A percentile compares a stretch with the other conserved stretches of the same genome.
Conservation (phyloP, 441 rosid species). For the Erodium moschatum region DNA sequence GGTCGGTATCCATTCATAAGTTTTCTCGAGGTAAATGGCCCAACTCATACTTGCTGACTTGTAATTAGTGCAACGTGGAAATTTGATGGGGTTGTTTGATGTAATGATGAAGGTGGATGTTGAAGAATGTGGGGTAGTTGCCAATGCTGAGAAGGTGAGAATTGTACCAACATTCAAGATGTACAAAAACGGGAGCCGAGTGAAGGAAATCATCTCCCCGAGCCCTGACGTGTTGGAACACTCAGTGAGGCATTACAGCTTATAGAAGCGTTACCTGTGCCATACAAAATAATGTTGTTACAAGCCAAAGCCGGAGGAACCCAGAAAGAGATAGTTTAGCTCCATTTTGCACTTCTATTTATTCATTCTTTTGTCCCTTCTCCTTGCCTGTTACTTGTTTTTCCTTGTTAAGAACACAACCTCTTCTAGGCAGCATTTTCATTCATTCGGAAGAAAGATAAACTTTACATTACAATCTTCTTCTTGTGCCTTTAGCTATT, state of each 20-base stretch:
- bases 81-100: too few relatives aligned
- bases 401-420: too few relatives aligned
- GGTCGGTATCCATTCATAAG: conserved; percentile 68
- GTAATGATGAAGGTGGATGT: conserved; percentile 33
- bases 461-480: too few relatives aligned
- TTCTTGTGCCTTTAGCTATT: too few relatives aligned
- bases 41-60: too few relatives aligned
- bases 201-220: conserved; percentile 50
- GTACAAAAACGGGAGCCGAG: conserved; percentile 38
- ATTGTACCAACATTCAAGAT: conserved; percentile 45
- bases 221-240: conserved; percentile 38
- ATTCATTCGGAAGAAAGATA: too few relatives aligned
- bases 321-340: conserved; percentile 51
- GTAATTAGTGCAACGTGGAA: too few relatives aligned
- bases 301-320: conserved; percentile 30
- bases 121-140: conserved; percentile 38
- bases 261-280: not conserved
- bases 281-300: not conserved
- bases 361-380: conserved; percentile 43
- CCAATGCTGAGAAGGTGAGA: conserved; percentile 35
- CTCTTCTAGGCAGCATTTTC: too few relatives aligned
- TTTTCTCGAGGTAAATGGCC: conserved; percentile 61
- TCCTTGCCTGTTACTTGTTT: not conserved
- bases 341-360: conserved; percentile 28
- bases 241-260: conserved; percentile 23